Evolutionary conservation across 1,139 yeast genomes (phyloP), one percentile per base, ranked within the genome.

Genomic region (Scheffersomyces stambukii): DNA sequence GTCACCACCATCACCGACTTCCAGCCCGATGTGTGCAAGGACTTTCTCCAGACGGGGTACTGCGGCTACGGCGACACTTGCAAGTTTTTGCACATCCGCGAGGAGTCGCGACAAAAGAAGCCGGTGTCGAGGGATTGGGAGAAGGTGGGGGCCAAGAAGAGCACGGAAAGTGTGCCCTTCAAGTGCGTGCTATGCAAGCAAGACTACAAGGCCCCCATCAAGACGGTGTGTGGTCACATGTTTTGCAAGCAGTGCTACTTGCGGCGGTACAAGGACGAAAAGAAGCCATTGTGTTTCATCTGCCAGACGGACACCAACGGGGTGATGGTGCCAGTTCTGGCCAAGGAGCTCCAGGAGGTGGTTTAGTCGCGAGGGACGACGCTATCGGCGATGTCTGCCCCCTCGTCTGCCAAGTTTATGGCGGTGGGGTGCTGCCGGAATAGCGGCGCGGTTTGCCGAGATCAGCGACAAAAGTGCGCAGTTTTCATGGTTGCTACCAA

Each of bases 1-100:
- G 69, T 80, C n/a, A 82, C 91, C 1, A 77, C 85, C 1, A 63
- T 81, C n/a, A 72, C 84, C 20, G 98, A 91, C 48, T 91, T 81
- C 51, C 96, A 86, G 48, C 94, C 95, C 0, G 97, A 91, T 50
- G 81, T 93, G 3, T 93, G 98, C 51, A 93, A 91, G 48, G 97
- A 93, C 53, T 93, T 75, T 54, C 74, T 79, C 36, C 86, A 82
- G 43, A 89, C 95, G 0, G 98, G 98, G 0, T 89, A 78, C 50
- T 93, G 98, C 65, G 97, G 97, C 5, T 93, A 81, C 51, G 99
- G 99, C 6, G 98, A 93, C 47, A 81, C 94, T n/a, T 93, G 99
- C 61, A 93, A 91, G 59, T 93, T 93, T 53, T 55, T 91, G 17
- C 98, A 93, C 50, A 75, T 84, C 8, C 60, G 98, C 50, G 96